A percentile compares a stretch with the other conserved stretches of the same genome.
Evolutionary conservation across 441 rosid genomes (phyloP).

Genomic region (Arabidopsis hybrid): DNA sequence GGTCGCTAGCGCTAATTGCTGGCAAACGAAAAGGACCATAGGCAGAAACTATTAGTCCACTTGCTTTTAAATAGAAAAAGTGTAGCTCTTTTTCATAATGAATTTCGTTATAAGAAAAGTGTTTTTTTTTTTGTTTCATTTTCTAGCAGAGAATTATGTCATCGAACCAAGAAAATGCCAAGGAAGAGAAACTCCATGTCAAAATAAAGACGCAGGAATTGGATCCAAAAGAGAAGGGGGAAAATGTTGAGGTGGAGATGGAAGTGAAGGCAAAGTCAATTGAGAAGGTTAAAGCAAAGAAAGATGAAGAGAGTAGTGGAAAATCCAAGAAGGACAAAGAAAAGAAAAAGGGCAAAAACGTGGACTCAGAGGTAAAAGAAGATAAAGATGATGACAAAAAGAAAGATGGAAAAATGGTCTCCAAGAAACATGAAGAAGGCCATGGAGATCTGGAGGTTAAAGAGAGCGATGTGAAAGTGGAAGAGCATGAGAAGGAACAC

Average conservation of each 20-base stretch:
- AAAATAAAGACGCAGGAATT: conserved; percentile 54
- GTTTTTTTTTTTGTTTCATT: neutral
- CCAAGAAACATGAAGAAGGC: conserved; percentile 26
- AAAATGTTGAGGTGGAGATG: conserved; percentile 53
- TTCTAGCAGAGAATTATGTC: conserved; percentile 42
- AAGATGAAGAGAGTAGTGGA: conserved; percentile 41
- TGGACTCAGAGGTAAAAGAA: conserved; percentile 35
- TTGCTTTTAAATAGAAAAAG: neutral
- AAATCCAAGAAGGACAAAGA: conserved; percentile 32
- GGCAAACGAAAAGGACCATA: neutral
- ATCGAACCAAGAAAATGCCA: conserved; percentile 45
- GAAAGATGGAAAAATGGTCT: neutral
- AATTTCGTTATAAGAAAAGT: neutral
- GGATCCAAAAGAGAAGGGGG: conserved; percentile 47
- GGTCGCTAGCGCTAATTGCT: neutral
- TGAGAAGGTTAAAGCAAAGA: conserved; percentile 59
- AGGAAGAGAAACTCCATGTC: conserved; percentile 59
- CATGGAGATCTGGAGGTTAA: conserved; percentile 24
- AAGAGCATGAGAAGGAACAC: conserved; percentile 27
- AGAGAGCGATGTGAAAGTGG: neutral
- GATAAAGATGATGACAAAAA: conserved; percentile 38
- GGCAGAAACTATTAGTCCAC: neutral
- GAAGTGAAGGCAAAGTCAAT: conserved; percentile 58
- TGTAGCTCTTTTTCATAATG: neutral
- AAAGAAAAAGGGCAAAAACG: conserved; percentile 33